Percentiles rank a stretch among this genome's conserved stretches.
Evolutionary conservation across 208 protist species (phyloP).

Genomic region (Tetramitus jugosus): DNA sequence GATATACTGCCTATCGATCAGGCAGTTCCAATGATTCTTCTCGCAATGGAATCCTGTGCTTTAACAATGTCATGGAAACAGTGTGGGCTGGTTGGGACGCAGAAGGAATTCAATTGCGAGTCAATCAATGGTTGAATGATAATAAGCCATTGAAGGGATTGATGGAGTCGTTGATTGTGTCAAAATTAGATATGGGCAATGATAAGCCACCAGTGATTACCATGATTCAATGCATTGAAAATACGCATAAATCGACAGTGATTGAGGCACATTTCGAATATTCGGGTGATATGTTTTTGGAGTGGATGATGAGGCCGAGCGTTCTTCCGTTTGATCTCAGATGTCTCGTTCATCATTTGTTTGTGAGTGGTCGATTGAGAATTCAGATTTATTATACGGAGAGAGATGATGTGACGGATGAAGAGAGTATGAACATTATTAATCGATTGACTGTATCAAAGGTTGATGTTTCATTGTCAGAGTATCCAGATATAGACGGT

Average conservation of each 20-base stretch:
- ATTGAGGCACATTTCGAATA: not conserved
- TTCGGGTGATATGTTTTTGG: not conserved
- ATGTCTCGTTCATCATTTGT: not conserved
- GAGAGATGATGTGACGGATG: not conserved
- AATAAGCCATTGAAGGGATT: not conserved
- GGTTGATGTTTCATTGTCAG: not conserved
- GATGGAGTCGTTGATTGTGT: not conserved
- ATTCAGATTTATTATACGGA: not conserved
- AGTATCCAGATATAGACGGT: not conserved
- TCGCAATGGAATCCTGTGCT: not conserved
- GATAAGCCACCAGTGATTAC: not conserved
- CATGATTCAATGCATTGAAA: not conserved
- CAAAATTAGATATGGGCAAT: not conserved
- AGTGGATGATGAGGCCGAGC: not conserved
- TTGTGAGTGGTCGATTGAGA: not conserved
- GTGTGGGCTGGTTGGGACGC: not conserved
- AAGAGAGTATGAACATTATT: too few species aligned
- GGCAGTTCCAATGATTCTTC: too few species aligned
- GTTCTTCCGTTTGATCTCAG: not conserved
- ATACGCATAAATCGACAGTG: not conserved
- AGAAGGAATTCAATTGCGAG: not conserved
- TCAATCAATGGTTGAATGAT: not conserved
- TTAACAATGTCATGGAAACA: not conserved
- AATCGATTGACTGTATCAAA: slow-evolving; percentile 17
- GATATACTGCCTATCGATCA: too few species aligned